Evolutionary conservation across 139 green algal species (phyloP).

Genomic region (Raphidocelis subcapitata): DNA sequence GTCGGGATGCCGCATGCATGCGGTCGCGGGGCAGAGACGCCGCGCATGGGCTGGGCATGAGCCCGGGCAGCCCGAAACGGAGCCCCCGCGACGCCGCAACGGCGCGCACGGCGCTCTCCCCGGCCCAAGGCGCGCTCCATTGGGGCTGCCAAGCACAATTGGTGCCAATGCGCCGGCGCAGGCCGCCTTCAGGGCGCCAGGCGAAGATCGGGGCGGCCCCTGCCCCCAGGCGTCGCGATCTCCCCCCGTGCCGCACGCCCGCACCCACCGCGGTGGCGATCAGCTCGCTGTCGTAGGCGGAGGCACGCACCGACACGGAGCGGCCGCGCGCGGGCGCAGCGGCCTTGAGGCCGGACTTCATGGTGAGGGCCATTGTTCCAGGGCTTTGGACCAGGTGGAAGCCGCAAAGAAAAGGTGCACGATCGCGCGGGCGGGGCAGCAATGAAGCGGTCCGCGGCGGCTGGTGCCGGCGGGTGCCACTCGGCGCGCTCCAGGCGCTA

Average conservation of each 20-base stretch:
- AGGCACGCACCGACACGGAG: constrained; percentile 43
- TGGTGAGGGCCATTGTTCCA: constrained; percentile 15
- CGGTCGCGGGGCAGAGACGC: too few relatives aligned
- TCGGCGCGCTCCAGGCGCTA: not conserved
- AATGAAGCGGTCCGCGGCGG: not conserved
- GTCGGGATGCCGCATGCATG: too few relatives aligned
- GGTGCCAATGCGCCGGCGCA: not conserved
- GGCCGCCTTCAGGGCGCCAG: not conserved
- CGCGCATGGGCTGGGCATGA: too few relatives aligned
- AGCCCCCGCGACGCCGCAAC: too few relatives aligned
- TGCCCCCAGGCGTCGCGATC: not conserved
- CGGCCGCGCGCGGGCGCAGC: constrained; percentile 12
- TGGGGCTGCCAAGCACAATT: not conserved
- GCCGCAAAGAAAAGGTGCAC: not conserved
- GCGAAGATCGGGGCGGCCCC: not conserved
- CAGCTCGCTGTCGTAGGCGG: constrained; percentile 89
- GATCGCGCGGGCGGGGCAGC: not conserved
- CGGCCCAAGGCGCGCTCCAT: not conserved
- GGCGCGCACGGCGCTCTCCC: too few relatives aligned
- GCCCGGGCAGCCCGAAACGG: too few relatives aligned
- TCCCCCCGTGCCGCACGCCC: not conserved
- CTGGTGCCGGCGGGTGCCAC: not conserved
- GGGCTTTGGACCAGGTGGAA: not conserved
- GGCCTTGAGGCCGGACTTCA: constrained; percentile 32
- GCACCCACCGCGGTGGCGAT: constrained; percentile 76